Evolutionary conservation across 2,329 filamentous ascomycete species (phyloP).

Genomic region (Hypocrella siamensis): DNA sequence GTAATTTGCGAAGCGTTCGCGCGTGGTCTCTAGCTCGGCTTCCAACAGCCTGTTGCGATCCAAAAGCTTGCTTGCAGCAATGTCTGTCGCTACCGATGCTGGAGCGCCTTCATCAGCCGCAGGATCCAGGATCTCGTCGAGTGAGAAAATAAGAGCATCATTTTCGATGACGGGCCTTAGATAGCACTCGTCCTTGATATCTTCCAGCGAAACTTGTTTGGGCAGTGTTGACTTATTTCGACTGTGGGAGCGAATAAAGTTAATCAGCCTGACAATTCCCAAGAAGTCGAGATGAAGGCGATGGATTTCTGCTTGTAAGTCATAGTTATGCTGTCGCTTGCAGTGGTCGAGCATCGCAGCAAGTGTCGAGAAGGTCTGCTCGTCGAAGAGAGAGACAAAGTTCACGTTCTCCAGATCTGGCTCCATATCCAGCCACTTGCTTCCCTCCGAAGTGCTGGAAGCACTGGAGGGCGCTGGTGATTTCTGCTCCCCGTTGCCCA

Average conservation of each 20-base stretch:
- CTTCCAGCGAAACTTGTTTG: slow-evolving; percentile 39
- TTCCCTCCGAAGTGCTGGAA: slow-evolving; percentile 22
- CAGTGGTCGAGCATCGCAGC: slow-evolving; percentile 52
- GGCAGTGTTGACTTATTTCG: slow-evolving; percentile 30
- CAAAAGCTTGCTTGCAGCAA: slow-evolving; percentile 20
- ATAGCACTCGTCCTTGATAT: slow-evolving; percentile 64
- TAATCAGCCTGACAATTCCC: slow-evolving; percentile 58
- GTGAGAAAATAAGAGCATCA: slow-evolving; percentile 72
- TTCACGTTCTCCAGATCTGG: slow-evolving; percentile 45
- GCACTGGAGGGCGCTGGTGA: slow-evolving; percentile 8
- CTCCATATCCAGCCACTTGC: slow-evolving; percentile 39
- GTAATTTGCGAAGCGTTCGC: slow-evolving; percentile 49
- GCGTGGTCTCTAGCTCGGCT: slow-evolving; percentile 42
- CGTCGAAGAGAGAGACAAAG: slow-evolving; percentile 54
- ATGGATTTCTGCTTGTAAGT: slow-evolving; percentile 45
- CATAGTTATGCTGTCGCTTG: slow-evolving; percentile 49
- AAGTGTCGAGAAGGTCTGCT: slow-evolving; percentile 47
- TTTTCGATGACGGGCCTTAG: slow-evolving; percentile 77
- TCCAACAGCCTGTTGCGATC: slow-evolving; percentile 41
- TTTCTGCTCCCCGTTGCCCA: neutral
- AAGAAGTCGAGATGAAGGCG: slow-evolving; percentile 52
- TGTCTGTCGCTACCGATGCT: slow-evolving; percentile 3
- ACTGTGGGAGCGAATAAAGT: slow-evolving; percentile 41
- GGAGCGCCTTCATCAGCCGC: slow-evolving; percentile 23
- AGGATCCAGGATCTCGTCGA: slow-evolving; percentile 54